Percentiles rank a stretch among this genome's conserved stretches.
Evolutionary conservation across 805 yeast genomes (phyloP).

Genomic region (Metschnikowia amazonensis): DNA sequence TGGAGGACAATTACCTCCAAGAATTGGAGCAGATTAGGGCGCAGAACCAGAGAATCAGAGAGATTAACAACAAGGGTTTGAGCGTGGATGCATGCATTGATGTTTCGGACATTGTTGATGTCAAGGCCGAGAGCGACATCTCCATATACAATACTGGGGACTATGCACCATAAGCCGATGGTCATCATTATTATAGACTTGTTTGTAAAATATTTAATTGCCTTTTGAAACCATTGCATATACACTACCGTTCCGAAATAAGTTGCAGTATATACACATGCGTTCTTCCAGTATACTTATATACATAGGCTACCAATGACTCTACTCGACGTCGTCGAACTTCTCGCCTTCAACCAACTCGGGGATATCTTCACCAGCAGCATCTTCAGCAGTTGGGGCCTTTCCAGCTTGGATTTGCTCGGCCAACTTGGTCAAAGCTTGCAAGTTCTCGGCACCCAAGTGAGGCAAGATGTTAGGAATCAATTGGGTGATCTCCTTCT

Average conservation of each 20-base stretch:
- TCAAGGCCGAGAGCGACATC: conserved; percentile 72
- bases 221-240: neutral
- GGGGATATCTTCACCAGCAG: conserved; percentile 56
- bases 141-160: conserved; percentile 58
- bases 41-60: conserved; percentile 56
- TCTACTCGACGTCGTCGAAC: conserved; percentile 59
- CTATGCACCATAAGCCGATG: conserved; percentile 23
- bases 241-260: neutral
- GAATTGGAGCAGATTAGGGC: conserved; percentile 84
- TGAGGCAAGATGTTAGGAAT: conserved; percentile 93
- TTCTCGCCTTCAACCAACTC: conserved; percentile 86
- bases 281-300: conserved; percentile 14
- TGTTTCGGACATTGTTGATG: conserved; percentile 50
- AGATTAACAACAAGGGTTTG: conserved; percentile 34
- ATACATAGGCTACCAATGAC: conserved; percentile 6
- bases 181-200: neutral
- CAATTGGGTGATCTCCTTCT: conserved; percentile 86
- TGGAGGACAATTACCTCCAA: conserved; percentile 73
- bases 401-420: conserved; percentile 73
- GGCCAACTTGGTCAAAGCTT: conserved; percentile 83
- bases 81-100: conserved; percentile 42
- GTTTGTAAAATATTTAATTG: conserved; percentile 3
- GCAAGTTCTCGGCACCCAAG: conserved; percentile 93
- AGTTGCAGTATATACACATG: conserved; percentile 7
- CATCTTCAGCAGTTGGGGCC: conserved; percentile 45